Evolutionary conservation across 1,284 basidiomycete species (phyloP), one percentile per base, ranked within the genome.

Genomic region (Microbotryum lychnidis-dioicae): DNA sequence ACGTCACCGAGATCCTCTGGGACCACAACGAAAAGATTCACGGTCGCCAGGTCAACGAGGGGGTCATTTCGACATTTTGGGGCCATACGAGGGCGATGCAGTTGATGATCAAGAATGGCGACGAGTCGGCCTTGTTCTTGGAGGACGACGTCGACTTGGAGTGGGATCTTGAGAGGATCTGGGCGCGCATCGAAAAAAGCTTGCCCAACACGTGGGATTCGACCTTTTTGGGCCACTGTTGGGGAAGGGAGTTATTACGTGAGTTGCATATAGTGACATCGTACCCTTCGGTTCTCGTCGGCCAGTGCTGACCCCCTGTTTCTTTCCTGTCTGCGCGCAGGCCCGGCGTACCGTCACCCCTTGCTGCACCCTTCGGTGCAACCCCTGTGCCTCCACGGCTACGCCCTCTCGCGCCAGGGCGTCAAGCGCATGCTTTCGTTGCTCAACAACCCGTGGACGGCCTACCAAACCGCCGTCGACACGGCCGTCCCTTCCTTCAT

Each of bases 301-400:
- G 31, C 31, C 31, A 31, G 31, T 31, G 31, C 31, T 31, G 31
- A 31, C 31, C 31, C 31, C 31, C 31, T 31, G 8, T 10, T 31
- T 31, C 31, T 31, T 31, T 8, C 31, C 10, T 12, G 21, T 3
- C 6, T 14, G 44, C 42, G 54, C 58, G 64, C 58, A 64, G 33
- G 29, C 0, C 88, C 87, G 69, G 84, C 85, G 1, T 88, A 87
- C 70, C 86, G 85, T 4, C 82, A 87, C 14, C 84, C 87, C 0
- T 79, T 87, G 56, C 84, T 89, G 67, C 86, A 87, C 68, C 64
- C 59, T n/a, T 68, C 73, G 12, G 68, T 64, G 10, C 62, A 59
- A 9, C 72, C 72, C 2, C 61, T 69, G 50, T 73, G 71, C 59
- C 63, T 73, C 25, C 70, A 73, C 59, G 73, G 58, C 27, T 74